Base-by-base conservation (phyloP, 306 rosid species). In the Cicer arietinum region DNA sequence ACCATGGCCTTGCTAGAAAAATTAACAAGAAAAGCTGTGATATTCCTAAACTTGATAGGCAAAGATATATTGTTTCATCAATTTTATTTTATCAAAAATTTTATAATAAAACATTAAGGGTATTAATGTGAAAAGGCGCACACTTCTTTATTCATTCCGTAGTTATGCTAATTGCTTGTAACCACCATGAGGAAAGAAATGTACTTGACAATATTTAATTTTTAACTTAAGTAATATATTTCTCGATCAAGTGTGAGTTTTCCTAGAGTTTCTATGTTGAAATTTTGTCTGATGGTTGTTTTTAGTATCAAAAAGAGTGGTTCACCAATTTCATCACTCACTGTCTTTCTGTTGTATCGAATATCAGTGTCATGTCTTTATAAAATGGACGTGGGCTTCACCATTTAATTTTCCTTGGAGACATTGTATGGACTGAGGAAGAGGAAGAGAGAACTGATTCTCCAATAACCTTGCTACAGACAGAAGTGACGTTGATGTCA, bases 401-500 rank as follows among this genome's bases (percentile, higher is more conserved):
- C 11, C 16, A 22, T 41, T 58, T 58, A 58, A 10, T 58, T 40
- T 58, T 58, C 64, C 41, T 10, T 58, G 0, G 35, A 8, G 61
- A 57, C 37, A 10, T 58, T 58, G 14, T 25, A 10, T 22, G 64
- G 42, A 25, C 64, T 58, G 64, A 58, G 14, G 14, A 30, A 35
- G 66, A 7, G 43, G 44, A 10, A 30, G 44, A 60, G 18, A 60
- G 7, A 60, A 35, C 18, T 60, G 43, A 60, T 60, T 60, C 17
- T 63, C 2, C 30, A 5, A 16, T 63, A 10, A 63, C 50, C 30
- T 41, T 63, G n/a, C 37, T 41, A 64, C 50, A 40, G 69, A 42
- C 5, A 58, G 79, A 65, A 40, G 14, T 17, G 8, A 6, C 3
- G 13, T 70, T 59, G 69, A 50, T 80, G 71, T 67, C 51, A 44